Conservation (phyloP, 2,329 filamentous ascomycete species). For the Stromatinia cepivora region DNA sequence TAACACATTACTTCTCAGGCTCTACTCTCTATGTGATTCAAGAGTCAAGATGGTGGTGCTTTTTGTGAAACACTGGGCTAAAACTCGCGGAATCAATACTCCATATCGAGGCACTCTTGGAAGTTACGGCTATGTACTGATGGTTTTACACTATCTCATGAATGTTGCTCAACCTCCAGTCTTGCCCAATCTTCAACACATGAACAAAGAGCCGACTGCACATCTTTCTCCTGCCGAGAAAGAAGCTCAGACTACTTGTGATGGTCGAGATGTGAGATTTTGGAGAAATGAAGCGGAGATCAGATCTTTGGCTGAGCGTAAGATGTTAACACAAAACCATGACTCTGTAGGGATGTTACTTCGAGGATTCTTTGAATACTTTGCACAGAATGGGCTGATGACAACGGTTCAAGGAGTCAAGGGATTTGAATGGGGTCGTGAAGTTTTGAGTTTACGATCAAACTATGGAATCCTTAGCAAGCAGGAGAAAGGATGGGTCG, state of each 20-base stretch:
- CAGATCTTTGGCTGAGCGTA: conserved; percentile 54
- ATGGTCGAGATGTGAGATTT: conserved; percentile 72
- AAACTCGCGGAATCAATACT: conserved; percentile 80
- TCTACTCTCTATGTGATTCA: conserved; percentile 77
- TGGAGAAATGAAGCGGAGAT: conserved; percentile 76
- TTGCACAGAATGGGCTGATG: conserved; percentile 61
- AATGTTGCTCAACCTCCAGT: conserved; percentile 81
- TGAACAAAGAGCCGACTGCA: conserved; percentile 49
- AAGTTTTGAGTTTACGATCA: conserved; percentile 76
- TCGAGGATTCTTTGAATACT: conserved; percentile 87
- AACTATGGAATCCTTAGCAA: conserved; percentile 71
- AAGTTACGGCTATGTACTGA: conserved; percentile 88
- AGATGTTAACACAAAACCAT: conserved; percentile 65
- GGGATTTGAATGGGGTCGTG: conserved; percentile 77
- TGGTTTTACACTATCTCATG: conserved; percentile 88
- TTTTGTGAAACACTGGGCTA: conserved; percentile 91
- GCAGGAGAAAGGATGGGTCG: conserved; percentile 79
- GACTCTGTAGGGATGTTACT: conserved; percentile 72
- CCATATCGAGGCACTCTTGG: conserved; percentile 83
- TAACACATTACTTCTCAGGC: conserved; percentile 79
- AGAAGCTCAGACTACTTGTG: conserved; percentile 47
- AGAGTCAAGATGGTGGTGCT: conserved; percentile 77
- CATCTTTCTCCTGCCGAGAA: conserved; percentile 47
- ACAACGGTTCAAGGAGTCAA: conserved; percentile 49
- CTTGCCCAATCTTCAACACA: conserved; percentile 75